Evolutionary conservation across 345 rosid species (phyloP).

Genomic region (Eucalyptus cloeziana): DNA sequence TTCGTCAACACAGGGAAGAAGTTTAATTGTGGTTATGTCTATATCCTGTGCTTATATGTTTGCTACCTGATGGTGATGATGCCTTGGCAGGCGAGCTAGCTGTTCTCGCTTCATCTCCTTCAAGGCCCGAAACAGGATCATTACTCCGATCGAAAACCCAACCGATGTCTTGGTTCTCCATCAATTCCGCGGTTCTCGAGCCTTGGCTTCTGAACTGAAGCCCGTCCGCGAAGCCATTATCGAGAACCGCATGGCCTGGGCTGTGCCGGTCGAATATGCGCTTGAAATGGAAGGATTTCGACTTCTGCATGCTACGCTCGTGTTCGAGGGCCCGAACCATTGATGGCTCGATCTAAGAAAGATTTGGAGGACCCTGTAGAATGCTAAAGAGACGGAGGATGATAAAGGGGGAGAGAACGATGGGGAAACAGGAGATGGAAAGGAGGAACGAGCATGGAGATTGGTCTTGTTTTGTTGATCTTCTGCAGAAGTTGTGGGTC

Average conservation of each 20-base stretch:
- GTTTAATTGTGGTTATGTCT: neutral
- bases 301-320: slow-evolving; percentile 30
- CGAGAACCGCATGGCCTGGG: neutral
- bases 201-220: neutral
- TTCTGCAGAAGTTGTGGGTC: neutral
- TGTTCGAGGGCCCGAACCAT: slow-evolving; percentile 63
- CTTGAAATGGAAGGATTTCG: slow-evolving; percentile 30
- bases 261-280: slow-evolving; percentile 32
- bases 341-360: neutral
- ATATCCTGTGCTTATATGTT: neutral
- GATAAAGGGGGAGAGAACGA: no score
- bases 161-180: neutral
- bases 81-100: neutral
- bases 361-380: neutral
- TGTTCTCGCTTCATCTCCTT: neutral
- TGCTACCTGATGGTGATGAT: neutral
- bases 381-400: neutral
- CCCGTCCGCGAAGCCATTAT: neutral
- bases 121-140: neutral
- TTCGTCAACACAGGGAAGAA: neutral
- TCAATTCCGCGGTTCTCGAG: neutral
- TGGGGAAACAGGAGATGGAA: neutral
- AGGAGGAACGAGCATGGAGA: neutral
- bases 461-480: neutral
- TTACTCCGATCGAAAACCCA: neutral